phyloP scores from a whole-genome alignment of 306 rosid species.

The Alnus rubra region DNA sequence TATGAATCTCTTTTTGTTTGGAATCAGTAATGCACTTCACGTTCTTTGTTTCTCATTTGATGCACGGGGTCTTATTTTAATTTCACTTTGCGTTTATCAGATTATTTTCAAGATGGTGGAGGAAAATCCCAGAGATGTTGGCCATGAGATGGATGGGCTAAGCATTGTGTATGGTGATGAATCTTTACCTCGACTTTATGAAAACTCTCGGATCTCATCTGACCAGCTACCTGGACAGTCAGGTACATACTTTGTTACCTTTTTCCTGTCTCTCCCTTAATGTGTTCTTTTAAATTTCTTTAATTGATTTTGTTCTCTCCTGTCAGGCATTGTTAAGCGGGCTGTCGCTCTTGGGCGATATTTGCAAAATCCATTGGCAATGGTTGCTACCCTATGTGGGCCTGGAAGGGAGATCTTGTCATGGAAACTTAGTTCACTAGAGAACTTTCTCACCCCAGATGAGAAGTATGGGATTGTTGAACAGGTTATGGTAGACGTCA shows the following conservation, averaged over 20 bases:
- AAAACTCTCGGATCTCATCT: conserved; percentile 88
- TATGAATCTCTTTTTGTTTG: background rate
- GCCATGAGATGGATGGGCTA: conserved; percentile 97
- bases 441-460: conserved; percentile 82
- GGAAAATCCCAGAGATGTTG: conserved; percentile 98
- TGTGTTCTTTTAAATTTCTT: conserved; percentile 1
- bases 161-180: conserved; percentile 97
- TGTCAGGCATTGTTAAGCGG: conserved; percentile 87
- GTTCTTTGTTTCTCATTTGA: conserved; percentile 1
- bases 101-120: conserved; percentile 97
- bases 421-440: conserved; percentile 80
- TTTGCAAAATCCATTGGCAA: conserved; percentile 97
- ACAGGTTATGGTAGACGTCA: conserved; percentile 92
- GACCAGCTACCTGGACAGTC: conserved; percentile 90
- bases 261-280: background rate
- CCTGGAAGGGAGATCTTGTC: conserved; percentile 88
- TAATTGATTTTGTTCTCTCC: conserved; percentile 25
- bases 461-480: conserved; percentile 86
- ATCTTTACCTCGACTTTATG: conserved; percentile 88
- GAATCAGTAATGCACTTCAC: background rate
- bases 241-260: conserved; percentile 42
- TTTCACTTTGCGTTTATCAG: conserved; percentile 47
- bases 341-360: conserved; percentile 95
- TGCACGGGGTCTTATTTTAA: conserved; percentile 26
- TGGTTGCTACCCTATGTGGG: conserved; percentile 93